Evolutionary conservation across 2,329 filamentous ascomycete genomes (phyloP).

Genomic region (Penicillium nordicum): DNA sequence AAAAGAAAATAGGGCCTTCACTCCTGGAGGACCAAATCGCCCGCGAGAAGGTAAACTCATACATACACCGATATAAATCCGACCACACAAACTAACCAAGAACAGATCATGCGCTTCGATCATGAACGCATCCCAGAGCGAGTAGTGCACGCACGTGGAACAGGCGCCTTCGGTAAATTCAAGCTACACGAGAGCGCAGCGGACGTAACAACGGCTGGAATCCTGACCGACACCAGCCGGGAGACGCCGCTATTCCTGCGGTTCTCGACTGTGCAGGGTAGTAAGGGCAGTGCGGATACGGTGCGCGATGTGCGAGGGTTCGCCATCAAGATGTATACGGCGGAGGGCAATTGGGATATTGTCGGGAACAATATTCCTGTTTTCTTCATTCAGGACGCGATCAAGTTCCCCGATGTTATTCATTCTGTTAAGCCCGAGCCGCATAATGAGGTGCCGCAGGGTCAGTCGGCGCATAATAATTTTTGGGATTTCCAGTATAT

Average conservation of each 20-base stretch:
- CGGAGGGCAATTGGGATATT: slow-evolving; percentile 67
- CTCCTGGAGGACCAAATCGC: slow-evolving; percentile 70
- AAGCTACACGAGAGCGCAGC: slow-evolving; percentile 61
- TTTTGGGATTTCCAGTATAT: slow-evolving; percentile 45
- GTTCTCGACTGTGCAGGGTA: slow-evolving; percentile 75
- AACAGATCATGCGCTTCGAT: slow-evolving; percentile 62
- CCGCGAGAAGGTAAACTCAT: slow-evolving; percentile 65
- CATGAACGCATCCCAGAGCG: slow-evolving; percentile 68
- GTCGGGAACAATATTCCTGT: slow-evolving; percentile 43
- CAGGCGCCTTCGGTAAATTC: slow-evolving; percentile 65
- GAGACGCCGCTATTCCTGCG: slow-evolving; percentile 65
- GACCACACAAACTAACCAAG: not conserved
- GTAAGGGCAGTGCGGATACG: slow-evolving; percentile 72
- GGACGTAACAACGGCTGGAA: slow-evolving; percentile 61
- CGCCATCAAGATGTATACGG: slow-evolving; percentile 72
- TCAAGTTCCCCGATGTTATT: slow-evolving; percentile 42
- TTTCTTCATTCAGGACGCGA: slow-evolving; percentile 43
- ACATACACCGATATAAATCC: not conserved
- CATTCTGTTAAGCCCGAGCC: slow-evolving; percentile 43
- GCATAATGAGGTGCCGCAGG: slow-evolving; percentile 51
- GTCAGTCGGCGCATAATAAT: slow-evolving; percentile 48
- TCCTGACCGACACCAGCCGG: slow-evolving; percentile 66
- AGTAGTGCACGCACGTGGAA: slow-evolving; percentile 64
- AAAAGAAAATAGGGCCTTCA: slow-evolving; percentile 62
- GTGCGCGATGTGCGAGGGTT: slow-evolving; percentile 82